phyloP scores from a whole-genome alignment of 192 early-diverging fungal species.

The Coemansia sp. region DNA sequence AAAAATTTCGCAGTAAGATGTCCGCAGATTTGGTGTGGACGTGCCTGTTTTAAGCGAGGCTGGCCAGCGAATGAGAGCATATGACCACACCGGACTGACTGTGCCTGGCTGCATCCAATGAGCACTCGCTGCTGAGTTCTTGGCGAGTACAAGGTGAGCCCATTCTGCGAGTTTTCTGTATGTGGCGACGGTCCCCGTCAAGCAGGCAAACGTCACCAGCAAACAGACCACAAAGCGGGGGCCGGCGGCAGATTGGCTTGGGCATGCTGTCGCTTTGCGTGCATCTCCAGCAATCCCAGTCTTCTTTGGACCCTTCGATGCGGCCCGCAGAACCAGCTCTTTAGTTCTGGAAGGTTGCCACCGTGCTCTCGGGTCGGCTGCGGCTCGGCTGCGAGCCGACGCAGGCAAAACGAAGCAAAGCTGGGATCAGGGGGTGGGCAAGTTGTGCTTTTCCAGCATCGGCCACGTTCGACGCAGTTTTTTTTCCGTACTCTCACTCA shows the following conservation, averaged over 20 bases:
- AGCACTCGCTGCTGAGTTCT: neutral
- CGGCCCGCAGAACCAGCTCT: too few species aligned
- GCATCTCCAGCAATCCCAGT: too few species aligned
- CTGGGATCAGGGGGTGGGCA: neutral
- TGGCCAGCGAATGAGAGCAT: neutral
- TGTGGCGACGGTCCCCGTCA: too few species aligned
- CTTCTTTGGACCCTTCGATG: too few species aligned
- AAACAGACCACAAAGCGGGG: neutral
- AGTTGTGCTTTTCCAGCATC: neutral
- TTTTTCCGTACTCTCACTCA: neutral
- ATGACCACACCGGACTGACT: neutral
- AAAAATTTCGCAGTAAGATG: constrained; percentile 5
- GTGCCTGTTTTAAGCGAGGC: neutral
- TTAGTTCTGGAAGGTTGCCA: too few species aligned
- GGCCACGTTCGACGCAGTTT: neutral
- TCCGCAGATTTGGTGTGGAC: too few species aligned
- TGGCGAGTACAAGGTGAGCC: neutral
- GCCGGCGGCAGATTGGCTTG: too few species aligned
- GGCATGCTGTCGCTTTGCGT: too few species aligned
- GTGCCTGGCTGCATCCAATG: neutral
- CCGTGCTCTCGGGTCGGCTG: too few species aligned
- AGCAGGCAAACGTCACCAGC: neutral
- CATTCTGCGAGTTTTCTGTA: neutral
- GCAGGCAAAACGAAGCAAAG: neutral
- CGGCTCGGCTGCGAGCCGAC: neutral